Conservation (phyloP, 2,329 filamentous ascomycete genomes). For the Penicillium sp. region DNA sequence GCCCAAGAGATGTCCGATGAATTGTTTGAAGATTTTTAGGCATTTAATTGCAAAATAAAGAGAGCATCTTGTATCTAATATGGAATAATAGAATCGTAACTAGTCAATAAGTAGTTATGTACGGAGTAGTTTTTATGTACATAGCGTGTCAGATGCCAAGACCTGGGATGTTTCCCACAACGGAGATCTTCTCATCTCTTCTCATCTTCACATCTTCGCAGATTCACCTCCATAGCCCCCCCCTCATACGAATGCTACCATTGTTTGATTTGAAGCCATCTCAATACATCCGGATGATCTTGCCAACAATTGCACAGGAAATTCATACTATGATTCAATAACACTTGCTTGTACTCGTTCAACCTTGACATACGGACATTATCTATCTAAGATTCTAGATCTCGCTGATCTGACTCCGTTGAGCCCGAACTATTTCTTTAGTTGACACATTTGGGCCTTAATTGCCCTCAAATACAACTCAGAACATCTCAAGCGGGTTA, state of each 20-base stretch:
- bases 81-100: background rate
- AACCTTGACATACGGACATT: background rate
- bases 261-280: background rate
- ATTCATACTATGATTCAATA: constrained; percentile 41
- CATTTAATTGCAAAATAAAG: background rate
- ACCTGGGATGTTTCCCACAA: background rate
- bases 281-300: constrained; percentile 20
- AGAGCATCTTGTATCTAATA: background rate
- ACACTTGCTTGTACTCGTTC: constrained; percentile 30
- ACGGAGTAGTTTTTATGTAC: background rate
- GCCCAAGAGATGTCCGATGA: constrained; percentile 29
- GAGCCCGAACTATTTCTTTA: background rate
- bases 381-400: background rate
- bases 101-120: background rate
- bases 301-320: constrained; percentile 3
- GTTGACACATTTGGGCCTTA: background rate
- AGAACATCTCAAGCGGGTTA: constrained; percentile 5
- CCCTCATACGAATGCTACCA: background rate
- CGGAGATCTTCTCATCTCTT: background rate
- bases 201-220: background rate
- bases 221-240: background rate
- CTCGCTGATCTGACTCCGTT: background rate
- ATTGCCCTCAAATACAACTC: background rate
- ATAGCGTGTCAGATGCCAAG: background rate
- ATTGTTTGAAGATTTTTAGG: constrained; percentile 27